Evolutionary conservation across 2,329 filamentous ascomycete genomes (phyloP).

Genomic region (Exophiala spinifera): DNA sequence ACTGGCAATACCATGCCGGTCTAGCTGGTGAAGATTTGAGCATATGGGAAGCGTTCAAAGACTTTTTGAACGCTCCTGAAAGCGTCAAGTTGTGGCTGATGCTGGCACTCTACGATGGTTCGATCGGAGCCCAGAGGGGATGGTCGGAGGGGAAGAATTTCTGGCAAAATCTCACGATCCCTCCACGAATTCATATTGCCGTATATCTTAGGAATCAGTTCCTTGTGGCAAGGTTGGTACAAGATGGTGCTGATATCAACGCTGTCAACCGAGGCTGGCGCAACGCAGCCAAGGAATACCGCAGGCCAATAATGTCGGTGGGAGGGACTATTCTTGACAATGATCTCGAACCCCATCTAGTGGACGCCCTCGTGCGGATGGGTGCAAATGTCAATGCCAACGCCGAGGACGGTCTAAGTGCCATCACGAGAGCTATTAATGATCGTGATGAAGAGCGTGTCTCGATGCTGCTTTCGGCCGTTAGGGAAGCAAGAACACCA

Average conservation of each 20-base stretch:
- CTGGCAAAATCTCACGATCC: not conserved
- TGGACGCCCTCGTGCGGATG: not conserved
- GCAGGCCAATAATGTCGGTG: not conserved
- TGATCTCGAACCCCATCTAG: not conserved
- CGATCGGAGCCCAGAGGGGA: not conserved
- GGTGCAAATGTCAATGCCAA: conserved; percentile 1
- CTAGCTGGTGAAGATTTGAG: conserved; percentile 1
- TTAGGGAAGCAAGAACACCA: not conserved
- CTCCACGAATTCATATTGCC: conserved; percentile 3
- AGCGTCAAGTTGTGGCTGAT: conserved; percentile 5
- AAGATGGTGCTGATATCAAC: conserved; percentile 1
- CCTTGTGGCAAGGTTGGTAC: not conserved
- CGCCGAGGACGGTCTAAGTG: not conserved
- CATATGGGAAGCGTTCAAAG: conserved; percentile 1
- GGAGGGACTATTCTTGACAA: conserved; percentile 3
- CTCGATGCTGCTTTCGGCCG: not conserved
- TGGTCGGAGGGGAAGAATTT: not conserved
- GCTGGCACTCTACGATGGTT: conserved; percentile 1
- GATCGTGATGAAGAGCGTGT: not conserved
- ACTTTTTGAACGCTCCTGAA: not conserved
- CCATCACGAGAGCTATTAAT: not conserved
- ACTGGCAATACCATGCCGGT: conserved; percentile 2
- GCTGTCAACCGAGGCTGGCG: not conserved
- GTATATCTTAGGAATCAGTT: not conserved
- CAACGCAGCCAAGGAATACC: not conserved